A percentile compares a stretch with the other conserved stretches of the same genome.
Conservation (phyloP, 371 early-diverging fungal species). For the Mucor racemosus region DNA sequence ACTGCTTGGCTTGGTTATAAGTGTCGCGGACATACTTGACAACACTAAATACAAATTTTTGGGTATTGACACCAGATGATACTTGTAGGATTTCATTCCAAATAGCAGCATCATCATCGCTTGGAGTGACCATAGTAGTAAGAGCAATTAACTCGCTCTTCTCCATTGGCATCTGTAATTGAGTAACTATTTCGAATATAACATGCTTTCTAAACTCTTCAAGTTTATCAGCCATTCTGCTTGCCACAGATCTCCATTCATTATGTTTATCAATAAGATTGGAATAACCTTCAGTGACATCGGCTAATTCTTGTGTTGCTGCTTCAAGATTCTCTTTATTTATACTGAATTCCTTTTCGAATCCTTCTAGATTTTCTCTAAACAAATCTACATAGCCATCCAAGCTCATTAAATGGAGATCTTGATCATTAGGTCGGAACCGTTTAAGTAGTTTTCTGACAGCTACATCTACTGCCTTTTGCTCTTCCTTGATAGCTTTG, state of each 20-base stretch:
- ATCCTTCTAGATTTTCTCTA: slow-evolving; percentile 12
- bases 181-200: slow-evolving; percentile 42
- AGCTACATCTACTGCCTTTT: not conserved
- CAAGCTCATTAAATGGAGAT: not conserved
- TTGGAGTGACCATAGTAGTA: slow-evolving; percentile 30
- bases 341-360: slow-evolving; percentile 5
- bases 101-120: slow-evolving; percentile 37
- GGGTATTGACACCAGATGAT: slow-evolving; percentile 30
- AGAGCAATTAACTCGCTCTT: slow-evolving; percentile 42
- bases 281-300: slow-evolving; percentile 24
- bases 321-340: slow-evolving; percentile 17
- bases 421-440: slow-evolving; percentile 7
- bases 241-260: slow-evolving; percentile 35
- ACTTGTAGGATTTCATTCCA: slow-evolving; percentile 46
- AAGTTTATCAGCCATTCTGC: slow-evolving; percentile 46
- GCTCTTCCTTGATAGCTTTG: slow-evolving; percentile 24
- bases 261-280: slow-evolving; percentile 32
- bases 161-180: slow-evolving; percentile 49
- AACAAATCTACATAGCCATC: slow-evolving; percentile 9
- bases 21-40: slow-evolving; percentile 53
- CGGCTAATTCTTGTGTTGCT: slow-evolving; percentile 24
- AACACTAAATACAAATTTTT: slow-evolving; percentile 41
- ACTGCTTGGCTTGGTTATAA: slow-evolving; percentile 45
- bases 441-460: slow-evolving; percentile 22
- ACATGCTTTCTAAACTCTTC: slow-evolving; percentile 42